Conservation (phyloP, 2,329 filamentous ascomycete species). For the Tolypocladium ophioglossoides region DNA sequence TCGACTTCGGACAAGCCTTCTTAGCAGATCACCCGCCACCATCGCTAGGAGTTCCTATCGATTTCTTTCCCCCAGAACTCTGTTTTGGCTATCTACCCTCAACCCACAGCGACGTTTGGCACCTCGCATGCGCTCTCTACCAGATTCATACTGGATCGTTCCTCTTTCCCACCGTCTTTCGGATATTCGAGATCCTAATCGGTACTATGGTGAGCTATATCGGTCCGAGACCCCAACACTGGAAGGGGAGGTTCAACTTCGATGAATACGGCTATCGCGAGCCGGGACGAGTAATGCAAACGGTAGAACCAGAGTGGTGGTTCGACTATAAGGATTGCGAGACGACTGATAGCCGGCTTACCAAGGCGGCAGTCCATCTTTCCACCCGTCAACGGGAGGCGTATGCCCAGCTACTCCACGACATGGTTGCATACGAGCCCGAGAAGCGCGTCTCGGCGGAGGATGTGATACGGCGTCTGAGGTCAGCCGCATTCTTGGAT, state of each 20-base stretch:
- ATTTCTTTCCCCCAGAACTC: constrained; percentile 4
- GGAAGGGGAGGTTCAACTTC: constrained; percentile 1
- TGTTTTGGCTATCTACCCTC: constrained; percentile 4
- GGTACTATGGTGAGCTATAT: background rate
- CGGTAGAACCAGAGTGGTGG: constrained; percentile 4
- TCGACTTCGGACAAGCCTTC: constrained; percentile 5
- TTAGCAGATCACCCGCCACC: constrained; percentile 1
- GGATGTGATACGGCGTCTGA: background rate
- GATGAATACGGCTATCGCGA: constrained; percentile 3
- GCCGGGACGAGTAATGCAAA: background rate
- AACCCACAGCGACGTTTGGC: constrained; percentile 3
- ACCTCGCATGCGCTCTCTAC: constrained; percentile 2
- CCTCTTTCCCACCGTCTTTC: constrained; percentile 1
- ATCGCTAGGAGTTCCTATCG: constrained; percentile 3
- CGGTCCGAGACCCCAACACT: constrained; percentile 3
- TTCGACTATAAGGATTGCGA: background rate
- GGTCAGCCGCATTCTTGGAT: background rate
- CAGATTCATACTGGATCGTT: background rate
- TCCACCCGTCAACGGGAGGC: background rate
- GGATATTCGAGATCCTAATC: constrained; percentile 4
- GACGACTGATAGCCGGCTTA: background rate
- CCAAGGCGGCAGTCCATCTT: constrained; percentile 1
- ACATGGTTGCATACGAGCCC: constrained; percentile 3
- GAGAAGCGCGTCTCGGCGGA: constrained; percentile 1
- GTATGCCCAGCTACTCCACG: constrained; percentile 1